Evolutionary conservation across 176 grass and related monocot species (phyloP).

Genomic region (Aegilops bicornis): DNA sequence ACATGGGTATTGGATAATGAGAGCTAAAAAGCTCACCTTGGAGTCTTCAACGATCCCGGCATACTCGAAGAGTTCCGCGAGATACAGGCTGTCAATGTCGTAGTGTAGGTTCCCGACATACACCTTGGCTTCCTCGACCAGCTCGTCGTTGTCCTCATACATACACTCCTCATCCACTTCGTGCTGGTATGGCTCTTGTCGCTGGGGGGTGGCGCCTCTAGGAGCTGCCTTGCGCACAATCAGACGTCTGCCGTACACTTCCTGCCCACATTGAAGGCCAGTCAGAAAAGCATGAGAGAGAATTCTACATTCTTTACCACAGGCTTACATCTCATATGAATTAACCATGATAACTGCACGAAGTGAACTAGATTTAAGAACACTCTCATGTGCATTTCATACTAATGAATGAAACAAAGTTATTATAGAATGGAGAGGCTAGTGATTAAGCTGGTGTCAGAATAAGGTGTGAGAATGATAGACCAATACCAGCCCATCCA

Average conservation of each 20-base stretch:
- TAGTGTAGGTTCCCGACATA: no score
- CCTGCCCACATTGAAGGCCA: constrained; percentile 37
- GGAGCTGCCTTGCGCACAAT: constrained; percentile 35
- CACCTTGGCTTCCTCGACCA: no score
- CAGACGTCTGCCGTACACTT: constrained; percentile 57
- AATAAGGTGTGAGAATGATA: background rate
- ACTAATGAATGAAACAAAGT: background rate
- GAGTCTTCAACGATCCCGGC: no score
- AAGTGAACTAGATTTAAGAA: background rate
- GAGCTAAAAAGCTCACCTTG: no score
- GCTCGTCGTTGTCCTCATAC: no score
- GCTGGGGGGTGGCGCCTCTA: background rate
- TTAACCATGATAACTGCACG: background rate
- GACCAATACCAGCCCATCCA: background rate
- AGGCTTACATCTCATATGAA: background rate
- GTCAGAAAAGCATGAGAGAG: background rate
- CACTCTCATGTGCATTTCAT: background rate
- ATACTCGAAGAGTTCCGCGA: no score
- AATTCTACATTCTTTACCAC: background rate
- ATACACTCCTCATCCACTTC: no score
- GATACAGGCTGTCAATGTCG: no score
- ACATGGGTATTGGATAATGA: no score
- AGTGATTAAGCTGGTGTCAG: background rate
- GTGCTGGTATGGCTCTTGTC: background rate
- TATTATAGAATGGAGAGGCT: no score